phyloP scores from a whole-genome alignment of 805 yeast genomes.

The Pichia sporocuriosa region DNA sequence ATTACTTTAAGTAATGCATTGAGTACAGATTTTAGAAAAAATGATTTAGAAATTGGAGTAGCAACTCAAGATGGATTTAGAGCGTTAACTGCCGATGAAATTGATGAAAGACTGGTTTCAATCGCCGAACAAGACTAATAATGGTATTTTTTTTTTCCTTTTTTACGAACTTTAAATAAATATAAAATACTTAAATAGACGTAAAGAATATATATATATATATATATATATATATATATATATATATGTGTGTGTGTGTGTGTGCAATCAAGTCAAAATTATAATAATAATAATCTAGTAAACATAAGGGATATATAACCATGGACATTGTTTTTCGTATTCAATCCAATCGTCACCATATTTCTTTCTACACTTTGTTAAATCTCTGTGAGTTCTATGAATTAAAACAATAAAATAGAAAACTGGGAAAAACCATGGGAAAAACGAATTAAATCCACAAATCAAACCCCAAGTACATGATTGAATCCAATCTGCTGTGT shows the following conservation, averaged over 20 bases:
- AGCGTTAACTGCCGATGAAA: slow-evolving; percentile 72
- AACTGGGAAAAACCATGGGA: slow-evolving; percentile 94
- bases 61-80: slow-evolving; percentile 69
- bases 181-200: too few relatives aligned
- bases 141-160: background rate
- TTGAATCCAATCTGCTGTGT: slow-evolving; percentile 90
- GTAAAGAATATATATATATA: too few relatives aligned
- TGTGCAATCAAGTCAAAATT: too few relatives aligned
- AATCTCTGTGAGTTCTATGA: slow-evolving; percentile 88
- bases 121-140: slow-evolving; percentile 90
- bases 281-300: slow-evolving; percentile 32
- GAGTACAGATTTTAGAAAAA: slow-evolving; percentile 89
- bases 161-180: background rate
- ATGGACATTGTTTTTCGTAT: slow-evolving; percentile 84
- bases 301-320: slow-evolving; percentile 82
- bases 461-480: slow-evolving; percentile 85
- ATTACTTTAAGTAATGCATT: slow-evolving; percentile 78
- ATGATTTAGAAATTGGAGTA: slow-evolving; percentile 89
- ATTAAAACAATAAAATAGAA: slow-evolving; percentile 82
- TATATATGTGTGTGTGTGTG: too few relatives aligned
- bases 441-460: slow-evolving; percentile 80
- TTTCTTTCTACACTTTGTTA: slow-evolving; percentile 73
- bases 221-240: too few relatives aligned
- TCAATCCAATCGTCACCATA: slow-evolving; percentile 93
- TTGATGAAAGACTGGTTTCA: slow-evolving; percentile 87